Conservation (phyloP, 306 rosid species). For the Begonia loranthoides region DNA sequence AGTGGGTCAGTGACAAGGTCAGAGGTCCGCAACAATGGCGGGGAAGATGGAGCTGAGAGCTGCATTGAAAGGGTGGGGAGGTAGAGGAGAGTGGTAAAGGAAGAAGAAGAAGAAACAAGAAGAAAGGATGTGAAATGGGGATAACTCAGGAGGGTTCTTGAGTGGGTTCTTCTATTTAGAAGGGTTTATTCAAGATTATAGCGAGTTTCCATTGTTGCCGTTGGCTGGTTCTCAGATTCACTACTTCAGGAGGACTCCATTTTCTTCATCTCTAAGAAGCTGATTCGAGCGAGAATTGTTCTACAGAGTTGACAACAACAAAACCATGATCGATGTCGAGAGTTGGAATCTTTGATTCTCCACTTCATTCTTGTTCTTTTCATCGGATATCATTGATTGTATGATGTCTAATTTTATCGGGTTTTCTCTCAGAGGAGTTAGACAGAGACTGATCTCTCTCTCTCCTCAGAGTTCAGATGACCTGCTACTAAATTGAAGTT, state of each 20-base stretch:
- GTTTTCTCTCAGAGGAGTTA: too few relatives aligned
- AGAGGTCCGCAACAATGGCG: not conserved
- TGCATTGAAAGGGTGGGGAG: conserved; percentile 22
- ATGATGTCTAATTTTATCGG: too few relatives aligned
- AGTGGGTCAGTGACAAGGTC: too few relatives aligned
- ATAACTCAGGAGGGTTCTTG: conserved; percentile 37
- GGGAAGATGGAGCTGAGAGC: conserved; percentile 18
- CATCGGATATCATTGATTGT: too few relatives aligned
- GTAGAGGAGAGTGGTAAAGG: conserved; percentile 20
- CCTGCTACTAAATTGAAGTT: too few relatives aligned
- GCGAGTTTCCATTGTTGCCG: conserved; percentile 41
- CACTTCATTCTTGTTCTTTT: too few relatives aligned
- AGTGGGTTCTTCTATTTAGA: conserved; percentile 60
- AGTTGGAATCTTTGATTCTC: too few relatives aligned
- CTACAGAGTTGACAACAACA: not conserved
- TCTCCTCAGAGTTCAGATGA: too few relatives aligned
- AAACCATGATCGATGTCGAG: too few relatives aligned
- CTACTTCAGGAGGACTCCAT: conserved; percentile 43
- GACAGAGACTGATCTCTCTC: too few relatives aligned
- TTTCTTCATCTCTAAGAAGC: conserved; percentile 5
- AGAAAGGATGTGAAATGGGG: conserved; percentile 34
- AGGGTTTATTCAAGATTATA: conserved; percentile 56
- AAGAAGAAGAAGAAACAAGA: conserved; percentile 30
- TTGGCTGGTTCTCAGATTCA: conserved; percentile 30
- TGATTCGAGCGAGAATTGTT: not conserved